A percentile compares a stretch with the other conserved stretches of the same genome.
These are phyloP conservation scores for Dendrocalamus sinicus DNA, from an alignment of 176 grass and related monocot species.

Conservation along the genomic window DNA sequence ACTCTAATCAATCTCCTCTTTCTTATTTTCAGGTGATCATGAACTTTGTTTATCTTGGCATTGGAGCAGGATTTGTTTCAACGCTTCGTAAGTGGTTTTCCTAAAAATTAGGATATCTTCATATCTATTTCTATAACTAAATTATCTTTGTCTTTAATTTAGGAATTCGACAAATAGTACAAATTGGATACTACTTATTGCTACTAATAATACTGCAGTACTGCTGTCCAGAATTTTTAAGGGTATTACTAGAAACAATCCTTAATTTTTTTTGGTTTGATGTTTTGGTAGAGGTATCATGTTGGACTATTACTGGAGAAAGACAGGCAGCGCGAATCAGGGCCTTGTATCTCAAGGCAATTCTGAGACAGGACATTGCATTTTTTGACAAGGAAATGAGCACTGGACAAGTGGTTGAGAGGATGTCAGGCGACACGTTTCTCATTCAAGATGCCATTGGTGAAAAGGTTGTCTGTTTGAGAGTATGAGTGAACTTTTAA, in stretches of 20 bases:
- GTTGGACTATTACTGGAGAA: slow-evolving; percentile 65
- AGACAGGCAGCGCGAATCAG: slow-evolving; percentile 51
- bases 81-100: slow-evolving; percentile 55
- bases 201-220: neutral
- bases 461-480: neutral
- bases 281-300: slow-evolving; percentile 46
- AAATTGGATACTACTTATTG: neutral
- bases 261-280: neutral
- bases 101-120: neutral
- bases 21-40: slow-evolving; percentile 61
- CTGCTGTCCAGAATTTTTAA: neutral
- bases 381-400: slow-evolving; percentile 32
- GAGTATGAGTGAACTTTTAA: neutral
- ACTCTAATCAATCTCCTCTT: neutral
- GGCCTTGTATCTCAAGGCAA: slow-evolving; percentile 46
- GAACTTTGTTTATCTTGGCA: slow-evolving; percentile 78
- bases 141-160: neutral
- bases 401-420: slow-evolving; percentile 25
- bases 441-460: slow-evolving; percentile 32
- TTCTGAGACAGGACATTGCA: slow-evolving; percentile 58
- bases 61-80: slow-evolving; percentile 69
- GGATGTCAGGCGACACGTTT: slow-evolving; percentile 22
- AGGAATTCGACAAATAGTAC: neutral
- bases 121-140: neutral
- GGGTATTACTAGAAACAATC: neutral